Evolutionary conservation across 352 stramenopile genomes (phyloP), one percentile per base, ranked within the genome.

Genomic region (Pythium periplocum): DNA sequence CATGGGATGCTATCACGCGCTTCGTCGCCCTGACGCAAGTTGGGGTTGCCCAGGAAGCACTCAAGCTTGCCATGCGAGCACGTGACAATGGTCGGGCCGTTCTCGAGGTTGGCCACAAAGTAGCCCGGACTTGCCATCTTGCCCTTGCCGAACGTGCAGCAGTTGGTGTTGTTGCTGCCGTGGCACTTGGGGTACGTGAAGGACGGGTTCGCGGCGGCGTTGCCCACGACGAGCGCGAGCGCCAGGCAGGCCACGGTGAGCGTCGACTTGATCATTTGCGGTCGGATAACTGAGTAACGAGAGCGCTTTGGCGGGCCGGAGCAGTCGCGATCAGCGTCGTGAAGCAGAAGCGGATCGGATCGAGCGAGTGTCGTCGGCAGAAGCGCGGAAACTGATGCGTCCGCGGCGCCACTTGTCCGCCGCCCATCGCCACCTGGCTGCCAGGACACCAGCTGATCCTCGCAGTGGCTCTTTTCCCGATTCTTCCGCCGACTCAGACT

Each of bases 81-180:
- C 33, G 79, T 90, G 61, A 90, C 70, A 46, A 83, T 74, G 51
- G 78, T 77, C 50, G 75, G 73, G 37, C 68, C 64, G 8, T 69
- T 69, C 43, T 73, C 56, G 41, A 86, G 33, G 38, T 54, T 49
- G 39, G 83, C 54, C 34, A 87, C 70, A 8, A 83, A 59, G 63
- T 84, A 87, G 33, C 79, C 79, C 33, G 65, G 79, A 57, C 76
- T 73, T 43, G 62, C 68, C 79, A 90, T 90, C 39, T 57, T 68
- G 26, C 66, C 66, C 36, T 57, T 70, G 54, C 71, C 73, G 37
- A 84, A 83, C 36, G 61, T 50, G 59, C 76, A 90, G 65, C 79
- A 87, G 53, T 68, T 57, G 57, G 51, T 36, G 47, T 46, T 36
- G 67, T 67, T 39, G 58, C 74, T 38, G 65, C 62, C 2, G 36